phyloP scores from a whole-genome alignment of 1,139 yeast genomes.

The Sugiyamaella xylanicola region DNA sequence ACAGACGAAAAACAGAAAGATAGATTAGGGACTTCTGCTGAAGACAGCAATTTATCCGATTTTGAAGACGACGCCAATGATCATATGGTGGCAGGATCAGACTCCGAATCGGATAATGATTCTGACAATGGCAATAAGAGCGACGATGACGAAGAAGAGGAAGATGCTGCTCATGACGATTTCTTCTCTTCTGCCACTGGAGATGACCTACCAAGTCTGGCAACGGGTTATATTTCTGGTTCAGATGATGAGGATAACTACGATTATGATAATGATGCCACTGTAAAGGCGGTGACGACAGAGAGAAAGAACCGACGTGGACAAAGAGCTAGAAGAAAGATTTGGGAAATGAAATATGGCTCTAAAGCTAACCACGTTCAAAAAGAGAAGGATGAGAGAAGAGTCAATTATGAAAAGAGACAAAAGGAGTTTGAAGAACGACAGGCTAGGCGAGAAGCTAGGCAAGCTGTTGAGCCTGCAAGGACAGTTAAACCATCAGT shows the following conservation, averaged over 20 bases:
- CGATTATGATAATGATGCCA: constrained; percentile 58
- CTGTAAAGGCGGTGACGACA: constrained; percentile 58
- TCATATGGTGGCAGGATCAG: constrained; percentile 32
- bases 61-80: constrained; percentile 27
- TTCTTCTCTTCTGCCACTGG: constrained; percentile 48
- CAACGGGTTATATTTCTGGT: constrained; percentile 80
- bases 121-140: constrained; percentile 32
- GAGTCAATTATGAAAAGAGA: constrained; percentile 54
- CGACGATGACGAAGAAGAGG: constrained; percentile 32
- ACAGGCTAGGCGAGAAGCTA: constrained; percentile 46
- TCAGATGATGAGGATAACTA: constrained; percentile 62
- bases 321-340: constrained; percentile 93
- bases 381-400: constrained; percentile 57
- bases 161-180: constrained; percentile 27
- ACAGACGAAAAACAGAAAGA: too few species aligned
- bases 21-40: constrained; percentile 15
- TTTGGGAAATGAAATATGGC: constrained; percentile 93
- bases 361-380: constrained; percentile 77
- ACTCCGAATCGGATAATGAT: constrained; percentile 31
- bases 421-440: constrained; percentile 70
- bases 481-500: constrained; percentile 15
- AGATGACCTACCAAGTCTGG: constrained; percentile 65
- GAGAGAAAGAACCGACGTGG: constrained; percentile 86
- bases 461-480: constrained; percentile 18
- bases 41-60: constrained; percentile 28